Conservation (phyloP, 2,329 filamentous ascomycete genomes). For the Aureobasidium sp. region DNA sequence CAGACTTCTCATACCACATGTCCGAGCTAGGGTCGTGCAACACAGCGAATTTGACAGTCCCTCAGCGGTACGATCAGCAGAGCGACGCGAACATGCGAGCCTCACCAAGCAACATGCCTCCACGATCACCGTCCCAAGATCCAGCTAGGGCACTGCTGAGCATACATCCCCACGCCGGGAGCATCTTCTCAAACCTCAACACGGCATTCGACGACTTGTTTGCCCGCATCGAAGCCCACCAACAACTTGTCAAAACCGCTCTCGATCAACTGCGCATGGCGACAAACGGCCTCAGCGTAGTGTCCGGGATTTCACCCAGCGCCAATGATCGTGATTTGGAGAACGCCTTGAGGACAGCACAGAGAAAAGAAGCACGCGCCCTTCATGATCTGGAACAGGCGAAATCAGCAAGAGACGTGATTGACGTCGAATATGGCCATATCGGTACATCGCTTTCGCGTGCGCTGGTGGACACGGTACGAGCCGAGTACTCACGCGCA, state of each 20-base stretch:
- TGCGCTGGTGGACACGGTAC: background rate
- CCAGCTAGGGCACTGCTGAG: slow-evolving; percentile 1
- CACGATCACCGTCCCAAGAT: background rate
- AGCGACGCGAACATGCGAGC: background rate
- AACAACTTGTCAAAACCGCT: background rate
- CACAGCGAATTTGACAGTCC: background rate
- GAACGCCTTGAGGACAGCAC: background rate
- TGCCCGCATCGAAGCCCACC: background rate
- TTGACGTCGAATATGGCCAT: background rate
- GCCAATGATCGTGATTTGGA: background rate
- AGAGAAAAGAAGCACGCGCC: background rate
- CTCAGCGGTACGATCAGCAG: background rate
- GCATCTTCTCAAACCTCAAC: background rate
- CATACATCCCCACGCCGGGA: background rate
- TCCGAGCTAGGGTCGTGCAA: background rate
- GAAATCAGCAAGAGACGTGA: background rate
- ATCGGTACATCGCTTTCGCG: background rate
- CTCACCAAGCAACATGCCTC: background rate
- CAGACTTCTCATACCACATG: background rate
- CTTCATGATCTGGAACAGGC: slow-evolving; percentile 1
- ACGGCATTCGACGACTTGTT: background rate
- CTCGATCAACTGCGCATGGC: slow-evolving; percentile 1
- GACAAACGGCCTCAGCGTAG: background rate
- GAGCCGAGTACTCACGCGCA: background rate
- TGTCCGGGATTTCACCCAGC: background rate